These are phyloP conservation scores for Betula pendula DNA, from an alignment of 306 rosid species.

Conservation along the genomic window DNA sequence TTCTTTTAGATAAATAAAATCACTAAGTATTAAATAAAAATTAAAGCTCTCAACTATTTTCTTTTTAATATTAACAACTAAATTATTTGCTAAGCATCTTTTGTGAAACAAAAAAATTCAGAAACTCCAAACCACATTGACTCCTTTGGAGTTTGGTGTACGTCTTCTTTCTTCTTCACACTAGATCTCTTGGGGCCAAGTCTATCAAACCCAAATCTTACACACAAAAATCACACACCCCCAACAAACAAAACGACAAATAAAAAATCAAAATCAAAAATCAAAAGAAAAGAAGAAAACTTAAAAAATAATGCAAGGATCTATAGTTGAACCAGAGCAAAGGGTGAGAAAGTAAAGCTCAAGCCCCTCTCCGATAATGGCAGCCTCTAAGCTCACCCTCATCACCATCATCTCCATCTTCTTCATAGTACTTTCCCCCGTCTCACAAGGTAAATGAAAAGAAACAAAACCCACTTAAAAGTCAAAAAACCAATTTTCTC, in stretches of 20 bases:
- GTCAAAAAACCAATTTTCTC: neutral
- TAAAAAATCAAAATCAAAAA: neutral
- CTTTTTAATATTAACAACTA: no score
- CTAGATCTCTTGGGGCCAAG: conserved; percentile 7
- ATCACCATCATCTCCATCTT: conserved; percentile 13
- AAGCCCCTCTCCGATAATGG: conserved; percentile 53
- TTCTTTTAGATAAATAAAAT: no score
- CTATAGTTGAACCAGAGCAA: conserved; percentile 48
- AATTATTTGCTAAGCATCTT: neutral
- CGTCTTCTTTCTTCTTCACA: conserved; percentile 10
- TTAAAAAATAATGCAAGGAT: conserved; percentile 70
- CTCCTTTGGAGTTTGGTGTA: neutral
- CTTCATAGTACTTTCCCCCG: conserved; percentile 9
- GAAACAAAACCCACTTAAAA: neutral
- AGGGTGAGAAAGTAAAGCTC: conserved; percentile 51
- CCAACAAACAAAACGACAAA: neutral
- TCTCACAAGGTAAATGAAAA: conserved; percentile 39
- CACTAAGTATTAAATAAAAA: no score
- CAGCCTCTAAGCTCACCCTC: conserved; percentile 35
- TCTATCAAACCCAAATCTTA: conserved; percentile 23
- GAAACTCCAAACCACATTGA: conserved; percentile 7
- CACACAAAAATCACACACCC: neutral
- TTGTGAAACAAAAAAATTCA: neutral
- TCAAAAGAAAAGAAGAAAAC: conserved; percentile 4
- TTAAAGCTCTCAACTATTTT: no score